Percentiles rank a stretch among this genome's conserved stretches.
These are phyloP conservation scores for Microsporum canis DNA, from an alignment of 2,329 filamentous ascomycete species.

Conservation along the genomic window DNA sequence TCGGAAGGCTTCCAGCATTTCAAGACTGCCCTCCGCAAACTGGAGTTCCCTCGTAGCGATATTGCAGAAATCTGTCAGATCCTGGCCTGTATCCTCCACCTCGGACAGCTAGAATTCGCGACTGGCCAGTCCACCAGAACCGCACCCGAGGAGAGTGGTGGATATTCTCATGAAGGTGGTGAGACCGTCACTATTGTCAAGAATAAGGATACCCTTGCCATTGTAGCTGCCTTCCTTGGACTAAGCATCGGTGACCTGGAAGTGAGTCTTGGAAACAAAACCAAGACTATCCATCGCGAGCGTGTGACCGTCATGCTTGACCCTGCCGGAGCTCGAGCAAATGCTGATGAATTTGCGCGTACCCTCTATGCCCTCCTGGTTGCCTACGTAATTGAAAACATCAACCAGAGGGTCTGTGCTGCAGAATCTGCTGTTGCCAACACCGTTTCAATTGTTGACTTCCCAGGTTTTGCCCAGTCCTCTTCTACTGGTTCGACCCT, in stretches of 20 bases:
- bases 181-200: constrained; percentile 76
- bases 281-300: constrained; percentile 90
- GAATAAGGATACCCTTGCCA: constrained; percentile 79
- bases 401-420: constrained; percentile 83
- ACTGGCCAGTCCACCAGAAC: constrained; percentile 67
- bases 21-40: constrained; percentile 85
- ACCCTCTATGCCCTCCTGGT: constrained; percentile 91
- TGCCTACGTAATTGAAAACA: constrained; percentile 81
- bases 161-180: constrained; percentile 88
- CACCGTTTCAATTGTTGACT: constrained; percentile 90
- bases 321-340: constrained; percentile 73
- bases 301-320: constrained; percentile 98
- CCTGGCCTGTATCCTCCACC: constrained; percentile 86
- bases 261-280: constrained; percentile 84
- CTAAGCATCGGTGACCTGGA: constrained; percentile 72
- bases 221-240: constrained; percentile 89
- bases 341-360: constrained; percentile 85
- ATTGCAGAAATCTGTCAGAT: constrained; percentile 97
- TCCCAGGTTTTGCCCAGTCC: constrained; percentile 84
- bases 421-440: constrained; percentile 81
- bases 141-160: constrained; percentile 80
- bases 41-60: constrained; percentile 85
- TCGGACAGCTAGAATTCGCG: constrained; percentile 91
- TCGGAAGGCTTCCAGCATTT: constrained; percentile 92
- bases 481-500: constrained; percentile 71